Evolutionary conservation across 2,329 filamentous ascomycete genomes (phyloP).

Genomic region (Ascomycota sp.): DNA sequence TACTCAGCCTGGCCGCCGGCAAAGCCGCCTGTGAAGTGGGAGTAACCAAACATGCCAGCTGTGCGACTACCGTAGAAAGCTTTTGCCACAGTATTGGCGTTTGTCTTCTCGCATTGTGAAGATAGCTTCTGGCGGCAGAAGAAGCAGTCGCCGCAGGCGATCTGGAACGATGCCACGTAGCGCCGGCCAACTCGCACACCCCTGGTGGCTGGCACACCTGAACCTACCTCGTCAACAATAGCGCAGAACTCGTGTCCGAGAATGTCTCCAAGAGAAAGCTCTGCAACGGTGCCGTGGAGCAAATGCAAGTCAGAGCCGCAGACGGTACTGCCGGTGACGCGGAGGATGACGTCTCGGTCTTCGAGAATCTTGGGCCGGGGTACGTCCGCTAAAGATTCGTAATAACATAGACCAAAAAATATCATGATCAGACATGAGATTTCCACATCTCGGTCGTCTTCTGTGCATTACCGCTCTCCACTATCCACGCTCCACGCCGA

Average conservation of each 20-base stretch:
- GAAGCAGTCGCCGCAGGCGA: slow-evolving; percentile 52
- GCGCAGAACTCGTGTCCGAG: slow-evolving; percentile 44
- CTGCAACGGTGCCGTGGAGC: slow-evolving; percentile 32
- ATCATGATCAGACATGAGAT: no score
- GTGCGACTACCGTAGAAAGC: slow-evolving; percentile 65
- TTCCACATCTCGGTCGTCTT: no score
- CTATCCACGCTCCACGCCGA: no score
- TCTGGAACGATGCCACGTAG: slow-evolving; percentile 75
- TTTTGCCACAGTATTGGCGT: slow-evolving; percentile 48
- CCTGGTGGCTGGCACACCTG: slow-evolving; percentile 26
- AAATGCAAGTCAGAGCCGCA: slow-evolving; percentile 39
- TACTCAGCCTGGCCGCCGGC: slow-evolving; percentile 79
- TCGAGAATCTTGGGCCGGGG: slow-evolving; percentile 56
- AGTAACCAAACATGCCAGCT: slow-evolving; percentile 53
- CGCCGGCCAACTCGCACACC: slow-evolving; percentile 39
- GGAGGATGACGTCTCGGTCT: slow-evolving; percentile 57
- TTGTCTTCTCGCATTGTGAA: slow-evolving; percentile 64
- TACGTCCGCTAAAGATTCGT: slow-evolving; percentile 35
- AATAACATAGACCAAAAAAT: no score
- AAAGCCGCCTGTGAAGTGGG: slow-evolving; percentile 69
- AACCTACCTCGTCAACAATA: slow-evolving; percentile 33
- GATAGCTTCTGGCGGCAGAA: slow-evolving; percentile 63
- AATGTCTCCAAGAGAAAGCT: slow-evolving; percentile 44
- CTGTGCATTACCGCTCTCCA: no score
- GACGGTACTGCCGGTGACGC: slow-evolving; percentile 44